phyloP scores from a whole-genome alignment of 2,329 filamentous ascomycete genomes.

The Aspergillus pseudoglaucus region DNA sequence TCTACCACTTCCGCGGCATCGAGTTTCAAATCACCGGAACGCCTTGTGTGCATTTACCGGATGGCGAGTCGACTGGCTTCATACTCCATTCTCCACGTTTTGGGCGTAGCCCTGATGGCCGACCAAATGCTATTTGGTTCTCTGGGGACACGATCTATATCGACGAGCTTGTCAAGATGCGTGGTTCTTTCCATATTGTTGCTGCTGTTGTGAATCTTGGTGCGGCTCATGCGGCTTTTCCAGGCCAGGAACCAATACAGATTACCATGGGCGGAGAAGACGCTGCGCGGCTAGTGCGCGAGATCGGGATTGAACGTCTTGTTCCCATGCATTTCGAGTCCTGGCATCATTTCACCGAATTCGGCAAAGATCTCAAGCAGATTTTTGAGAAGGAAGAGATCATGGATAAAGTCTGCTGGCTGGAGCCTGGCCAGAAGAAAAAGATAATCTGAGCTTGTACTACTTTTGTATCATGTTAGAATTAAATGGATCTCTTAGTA shows the following conservation, averaged over 20 bases:
- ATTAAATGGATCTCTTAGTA: background rate
- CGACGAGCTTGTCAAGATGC: conserved; percentile 30
- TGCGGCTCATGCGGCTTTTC: conserved; percentile 19
- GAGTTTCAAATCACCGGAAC: conserved; percentile 37
- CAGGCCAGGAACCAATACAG: conserved; percentile 20
- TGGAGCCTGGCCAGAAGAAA: conserved; percentile 20
- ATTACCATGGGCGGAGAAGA: conserved; percentile 44
- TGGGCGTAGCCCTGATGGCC: conserved; percentile 20
- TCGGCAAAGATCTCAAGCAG: conserved; percentile 20
- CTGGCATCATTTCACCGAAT: conserved; percentile 42
- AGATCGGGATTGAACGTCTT: conserved; percentile 36
- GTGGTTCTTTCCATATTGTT: conserved; percentile 28
- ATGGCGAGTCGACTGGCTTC: conserved; percentile 41
- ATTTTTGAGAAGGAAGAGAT: conserved; percentile 32
- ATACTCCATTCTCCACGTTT: conserved; percentile 32
- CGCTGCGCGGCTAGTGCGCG: conserved; percentile 33
- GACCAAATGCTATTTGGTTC: background rate
- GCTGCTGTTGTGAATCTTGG: conserved; percentile 37
- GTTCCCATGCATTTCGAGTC: conserved; percentile 46
- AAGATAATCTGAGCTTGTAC: conserved; percentile 1
- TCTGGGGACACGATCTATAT: conserved; percentile 24
- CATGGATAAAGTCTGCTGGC: conserved; percentile 29
- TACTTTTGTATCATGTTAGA: background rate
- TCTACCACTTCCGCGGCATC: conserved; percentile 14
- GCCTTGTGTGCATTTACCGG: conserved; percentile 39